phyloP scores from a whole-genome alignment of 2,329 filamentous ascomycete species.

The Aureobasidium namibiae region DNA sequence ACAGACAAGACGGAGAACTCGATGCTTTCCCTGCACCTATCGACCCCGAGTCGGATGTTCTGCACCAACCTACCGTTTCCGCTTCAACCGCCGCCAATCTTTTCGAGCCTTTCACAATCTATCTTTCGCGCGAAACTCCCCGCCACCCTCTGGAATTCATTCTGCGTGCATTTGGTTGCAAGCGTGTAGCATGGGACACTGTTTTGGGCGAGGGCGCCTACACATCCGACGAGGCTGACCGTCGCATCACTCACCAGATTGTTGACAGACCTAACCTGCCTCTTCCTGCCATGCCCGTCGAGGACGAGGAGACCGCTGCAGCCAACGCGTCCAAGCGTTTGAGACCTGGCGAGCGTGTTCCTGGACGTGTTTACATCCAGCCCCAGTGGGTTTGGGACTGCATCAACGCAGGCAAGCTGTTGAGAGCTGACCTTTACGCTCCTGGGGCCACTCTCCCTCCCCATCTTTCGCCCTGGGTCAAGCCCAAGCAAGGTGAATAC shows the following conservation, averaged over 20 bases:
- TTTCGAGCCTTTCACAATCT: slow-evolving; percentile 85
- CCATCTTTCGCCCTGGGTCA: slow-evolving; percentile 93
- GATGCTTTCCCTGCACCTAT: slow-evolving; percentile 80
- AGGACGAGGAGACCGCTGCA: slow-evolving; percentile 51
- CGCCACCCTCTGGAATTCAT: slow-evolving; percentile 87
- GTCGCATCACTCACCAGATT: slow-evolving; percentile 89
- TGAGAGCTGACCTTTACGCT: slow-evolving; percentile 78
- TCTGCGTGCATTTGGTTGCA: slow-evolving; percentile 88
- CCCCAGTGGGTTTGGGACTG: slow-evolving; percentile 99
- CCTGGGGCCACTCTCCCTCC: slow-evolving; percentile 86
- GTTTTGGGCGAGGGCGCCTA: slow-evolving; percentile 87
- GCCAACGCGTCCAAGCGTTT: slow-evolving; percentile 37
- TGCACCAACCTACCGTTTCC: slow-evolving; percentile 64
- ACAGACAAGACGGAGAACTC: slow-evolving; percentile 45
- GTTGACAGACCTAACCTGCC: slow-evolving; percentile 76
- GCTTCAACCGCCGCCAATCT: slow-evolving; percentile 62
- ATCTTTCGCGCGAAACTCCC: slow-evolving; percentile 86
- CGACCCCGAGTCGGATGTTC: slow-evolving; percentile 73
- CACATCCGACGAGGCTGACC: slow-evolving; percentile 79
- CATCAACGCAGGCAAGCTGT: slow-evolving; percentile 81
- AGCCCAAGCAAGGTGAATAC: slow-evolving; percentile 76
- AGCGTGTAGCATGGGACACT: slow-evolving; percentile 88
- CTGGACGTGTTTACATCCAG: slow-evolving; percentile 88
- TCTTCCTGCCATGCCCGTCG: slow-evolving; percentile 34
- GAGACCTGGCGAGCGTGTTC: slow-evolving; percentile 63